Percentiles rank a stretch among this genome's conserved stretches.
Evolutionary conservation across 2,329 filamentous ascomycete genomes (phyloP).

Genomic region (Diaporthe eres): DNA sequence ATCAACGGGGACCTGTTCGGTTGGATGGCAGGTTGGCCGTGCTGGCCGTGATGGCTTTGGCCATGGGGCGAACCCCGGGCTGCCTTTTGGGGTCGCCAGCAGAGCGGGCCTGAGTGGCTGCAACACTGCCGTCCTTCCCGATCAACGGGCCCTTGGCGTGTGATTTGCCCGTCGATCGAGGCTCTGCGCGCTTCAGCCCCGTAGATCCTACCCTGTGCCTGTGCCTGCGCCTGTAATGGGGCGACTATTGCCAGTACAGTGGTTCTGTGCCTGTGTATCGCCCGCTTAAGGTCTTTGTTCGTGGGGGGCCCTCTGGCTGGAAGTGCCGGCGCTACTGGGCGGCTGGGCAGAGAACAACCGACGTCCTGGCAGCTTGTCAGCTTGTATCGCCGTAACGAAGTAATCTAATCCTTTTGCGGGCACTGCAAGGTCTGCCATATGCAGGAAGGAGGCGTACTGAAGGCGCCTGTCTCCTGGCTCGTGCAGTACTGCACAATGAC

Average conservation of each 20-base stretch:
- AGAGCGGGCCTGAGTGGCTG: constrained; percentile 28
- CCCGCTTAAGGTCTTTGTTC: background rate
- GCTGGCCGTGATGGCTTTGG: background rate
- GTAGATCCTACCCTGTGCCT: constrained; percentile 19
- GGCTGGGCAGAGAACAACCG: background rate
- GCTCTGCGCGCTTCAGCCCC: constrained; percentile 33
- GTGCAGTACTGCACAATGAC: constrained; percentile 1
- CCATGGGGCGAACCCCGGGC: constrained; percentile 15
- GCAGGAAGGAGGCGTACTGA: background rate
- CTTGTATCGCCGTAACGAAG: background rate
- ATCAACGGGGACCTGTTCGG: background rate
- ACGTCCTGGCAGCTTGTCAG: background rate
- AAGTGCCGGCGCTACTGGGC: background rate
- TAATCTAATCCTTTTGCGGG: background rate
- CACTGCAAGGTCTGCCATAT: background rate
- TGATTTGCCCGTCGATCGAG: constrained; percentile 33
- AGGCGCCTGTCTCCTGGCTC: background rate
- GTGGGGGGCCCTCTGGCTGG: background rate
- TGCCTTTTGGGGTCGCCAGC: background rate
- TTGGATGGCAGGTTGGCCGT: constrained; percentile 9
- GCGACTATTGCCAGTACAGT: background rate
- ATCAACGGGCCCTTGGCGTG: constrained; percentile 28
- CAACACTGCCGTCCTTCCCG: constrained; percentile 26
- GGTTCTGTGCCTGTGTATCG: background rate
- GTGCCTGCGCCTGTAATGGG: background rate